Percentiles rank a stretch among this genome's conserved stretches.
Conservation (phyloP, 2,329 filamentous ascomycete genomes). For the Aspergillus hortae region DNA sequence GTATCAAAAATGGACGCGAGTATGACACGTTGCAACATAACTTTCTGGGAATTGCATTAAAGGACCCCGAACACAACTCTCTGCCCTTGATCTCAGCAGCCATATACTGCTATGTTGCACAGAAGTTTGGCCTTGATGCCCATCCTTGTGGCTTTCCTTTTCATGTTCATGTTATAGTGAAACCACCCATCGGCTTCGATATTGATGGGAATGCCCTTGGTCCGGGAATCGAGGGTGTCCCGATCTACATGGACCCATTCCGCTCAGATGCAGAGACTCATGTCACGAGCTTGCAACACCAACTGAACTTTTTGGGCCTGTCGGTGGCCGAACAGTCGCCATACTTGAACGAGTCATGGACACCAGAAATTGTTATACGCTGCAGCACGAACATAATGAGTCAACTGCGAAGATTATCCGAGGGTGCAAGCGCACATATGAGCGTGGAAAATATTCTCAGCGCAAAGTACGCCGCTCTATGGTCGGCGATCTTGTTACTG, state of each 20-base stretch:
- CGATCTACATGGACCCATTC: conserved; percentile 85
- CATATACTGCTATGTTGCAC: conserved; percentile 79
- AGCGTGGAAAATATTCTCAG: conserved; percentile 53
- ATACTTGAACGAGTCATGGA: conserved; percentile 63
- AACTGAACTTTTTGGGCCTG: conserved; percentile 55
- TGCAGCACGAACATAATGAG: conserved; percentile 78
- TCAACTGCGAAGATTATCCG: conserved; percentile 56
- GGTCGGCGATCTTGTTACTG: conserved; percentile 61
- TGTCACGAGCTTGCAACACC: conserved; percentile 54
- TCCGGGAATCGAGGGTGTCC: conserved; percentile 31
- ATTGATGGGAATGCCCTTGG: conserved; percentile 50
- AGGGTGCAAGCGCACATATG: conserved; percentile 24
- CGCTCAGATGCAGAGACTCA: conserved; percentile 65
- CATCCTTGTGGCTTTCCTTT: conserved; percentile 77
- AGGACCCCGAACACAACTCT: conserved; percentile 69
- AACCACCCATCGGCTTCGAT: conserved; percentile 57
- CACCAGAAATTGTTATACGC: conserved; percentile 67
- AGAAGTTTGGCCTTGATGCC: conserved; percentile 69
- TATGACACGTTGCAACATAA: conserved; percentile 84
- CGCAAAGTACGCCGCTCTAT: conserved; percentile 69
- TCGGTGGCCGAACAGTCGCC: conserved; percentile 33
- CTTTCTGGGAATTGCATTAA: conserved; percentile 78
- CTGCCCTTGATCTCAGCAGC: conserved; percentile 81
- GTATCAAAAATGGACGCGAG: conserved; percentile 62
- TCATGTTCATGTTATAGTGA: conserved; percentile 79